Evolutionary conservation across 805 yeast genomes (phyloP).

Genomic region (Starmerella vaccinii): DNA sequence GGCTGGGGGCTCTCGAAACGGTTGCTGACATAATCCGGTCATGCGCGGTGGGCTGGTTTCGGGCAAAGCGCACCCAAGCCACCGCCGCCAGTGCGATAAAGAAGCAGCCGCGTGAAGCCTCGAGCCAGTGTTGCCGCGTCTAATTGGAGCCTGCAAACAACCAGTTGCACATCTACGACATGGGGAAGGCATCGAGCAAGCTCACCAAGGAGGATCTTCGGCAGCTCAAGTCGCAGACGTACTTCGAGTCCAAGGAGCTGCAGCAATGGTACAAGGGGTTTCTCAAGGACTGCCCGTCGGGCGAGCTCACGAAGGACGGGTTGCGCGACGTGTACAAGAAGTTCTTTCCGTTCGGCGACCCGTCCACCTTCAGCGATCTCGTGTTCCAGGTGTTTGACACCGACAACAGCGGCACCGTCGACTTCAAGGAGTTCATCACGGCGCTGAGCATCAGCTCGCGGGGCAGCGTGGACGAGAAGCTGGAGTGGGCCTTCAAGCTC

Average conservation of each 20-base stretch:
- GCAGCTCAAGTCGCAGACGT: slow-evolving; percentile 71
- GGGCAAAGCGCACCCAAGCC: neutral
- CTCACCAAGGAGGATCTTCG: slow-evolving; percentile 81
- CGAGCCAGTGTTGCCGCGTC: neutral
- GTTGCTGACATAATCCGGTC: too few species aligned
- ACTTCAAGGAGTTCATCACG: slow-evolving; percentile 83
- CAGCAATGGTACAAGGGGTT: slow-evolving; percentile 99
- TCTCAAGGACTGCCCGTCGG: slow-evolving; percentile 83
- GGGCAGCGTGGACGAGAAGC: slow-evolving; percentile 73
- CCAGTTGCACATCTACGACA: slow-evolving; percentile 26
- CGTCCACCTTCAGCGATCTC: slow-evolving; percentile 77
- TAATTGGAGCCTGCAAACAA: neutral
- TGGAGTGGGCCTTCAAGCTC: slow-evolving; percentile 79
- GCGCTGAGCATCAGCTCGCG: slow-evolving; percentile 80
- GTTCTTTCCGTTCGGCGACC: slow-evolving; percentile 97
- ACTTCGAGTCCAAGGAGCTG: slow-evolving; percentile 83
- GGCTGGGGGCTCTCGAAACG: too few species aligned
- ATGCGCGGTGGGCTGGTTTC: neutral
- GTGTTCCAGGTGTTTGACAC: slow-evolving; percentile 83
- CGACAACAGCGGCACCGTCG: slow-evolving; percentile 69
- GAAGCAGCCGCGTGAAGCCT: neutral
- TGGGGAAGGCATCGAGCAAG: slow-evolving; percentile 95
- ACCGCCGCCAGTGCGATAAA: neutral
- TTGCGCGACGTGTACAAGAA: slow-evolving; percentile 88
- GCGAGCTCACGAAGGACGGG: slow-evolving; percentile 76